phyloP scores from a whole-genome alignment of 805 yeast genomes.

The Candida vartiovaarae region DNA sequence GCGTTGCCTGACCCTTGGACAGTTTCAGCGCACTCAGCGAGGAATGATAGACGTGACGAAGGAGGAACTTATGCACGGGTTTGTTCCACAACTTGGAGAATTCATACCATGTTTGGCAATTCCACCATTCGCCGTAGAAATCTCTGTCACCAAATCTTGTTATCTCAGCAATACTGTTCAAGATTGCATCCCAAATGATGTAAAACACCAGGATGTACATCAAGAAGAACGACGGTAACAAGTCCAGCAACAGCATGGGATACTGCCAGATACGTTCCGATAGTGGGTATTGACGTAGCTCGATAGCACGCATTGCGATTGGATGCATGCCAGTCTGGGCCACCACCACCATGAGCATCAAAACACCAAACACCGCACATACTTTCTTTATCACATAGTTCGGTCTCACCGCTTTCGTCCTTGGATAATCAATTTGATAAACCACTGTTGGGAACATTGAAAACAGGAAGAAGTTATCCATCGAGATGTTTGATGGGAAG shows the following conservation, averaged over 20 bases:
- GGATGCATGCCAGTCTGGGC: constrained; percentile 78
- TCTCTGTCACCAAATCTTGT: constrained; percentile 83
- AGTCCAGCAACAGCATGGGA: constrained; percentile 57
- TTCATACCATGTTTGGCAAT: constrained; percentile 87
- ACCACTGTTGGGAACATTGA: constrained; percentile 88
- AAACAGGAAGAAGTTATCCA: constrained; percentile 62
- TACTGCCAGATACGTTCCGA: constrained; percentile 37
- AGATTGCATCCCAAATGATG: constrained; percentile 91
- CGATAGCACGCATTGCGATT: constrained; percentile 50
- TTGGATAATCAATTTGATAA: constrained; percentile 75
- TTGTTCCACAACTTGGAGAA: constrained; percentile 91
- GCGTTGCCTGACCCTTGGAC: constrained; percentile 60
- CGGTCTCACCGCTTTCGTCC: constrained; percentile 66
- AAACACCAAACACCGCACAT: constrained; percentile 81
- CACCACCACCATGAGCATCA: constrained; percentile 70
- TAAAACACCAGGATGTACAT: constrained; percentile 76
- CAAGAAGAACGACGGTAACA: constrained; percentile 73
- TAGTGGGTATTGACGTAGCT: constrained; percentile 45
- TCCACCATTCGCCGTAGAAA: constrained; percentile 98
- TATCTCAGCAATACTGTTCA: constrained; percentile 85
- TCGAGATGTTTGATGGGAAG: constrained; percentile 71
- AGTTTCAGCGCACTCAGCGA: constrained; percentile 70
- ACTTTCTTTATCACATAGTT: constrained; percentile 59
- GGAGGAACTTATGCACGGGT: constrained; percentile 84
- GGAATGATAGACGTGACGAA: constrained; percentile 92